Conservation (phyloP, 306 rosid species). For the Hippophae tibetana region DNA sequence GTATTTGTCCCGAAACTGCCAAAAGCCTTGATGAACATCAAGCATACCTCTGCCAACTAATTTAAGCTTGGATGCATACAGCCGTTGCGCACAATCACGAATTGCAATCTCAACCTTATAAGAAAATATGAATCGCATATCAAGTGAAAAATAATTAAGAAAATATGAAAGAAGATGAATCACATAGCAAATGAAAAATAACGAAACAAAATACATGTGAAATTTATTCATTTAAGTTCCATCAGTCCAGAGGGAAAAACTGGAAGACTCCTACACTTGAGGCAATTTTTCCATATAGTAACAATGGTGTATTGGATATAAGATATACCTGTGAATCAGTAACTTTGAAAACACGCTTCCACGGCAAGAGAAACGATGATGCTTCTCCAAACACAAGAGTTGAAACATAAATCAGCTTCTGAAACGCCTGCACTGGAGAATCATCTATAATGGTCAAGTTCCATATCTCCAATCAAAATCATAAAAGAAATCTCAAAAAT, state of each 20-base stretch:
- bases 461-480: slow-evolving; percentile 24
- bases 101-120: slow-evolving; percentile 83
- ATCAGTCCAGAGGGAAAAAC: not conserved
- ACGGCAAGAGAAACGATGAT: slow-evolving; percentile 86
- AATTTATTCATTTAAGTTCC: not conserved
- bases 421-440: slow-evolving; percentile 99
- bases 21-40: not conserved
- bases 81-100: slow-evolving; percentile 85
- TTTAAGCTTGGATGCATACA: slow-evolving; percentile 73
- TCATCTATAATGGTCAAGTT: slow-evolving; percentile 67
- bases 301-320: not conserved
- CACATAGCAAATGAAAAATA: not conserved
- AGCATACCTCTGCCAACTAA: slow-evolving; percentile 72
- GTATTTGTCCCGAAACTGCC: not conserved
- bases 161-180: slow-evolving; percentile 13
- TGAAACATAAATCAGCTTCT: slow-evolving; percentile 91
- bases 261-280: not conserved
- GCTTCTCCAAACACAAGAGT: slow-evolving; percentile 96
- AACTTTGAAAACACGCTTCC: slow-evolving; percentile 90
- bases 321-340: slow-evolving; percentile 83
- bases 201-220: not conserved
- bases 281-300: not conserved
- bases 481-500: slow-evolving; percentile 3
- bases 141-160: slow-evolving; percentile 12
- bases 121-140: slow-evolving; percentile 9